Base-by-base conservation (phyloP, 2,329 filamentous ascomycete species). In the Alternaria novae-zelandiae region DNA sequence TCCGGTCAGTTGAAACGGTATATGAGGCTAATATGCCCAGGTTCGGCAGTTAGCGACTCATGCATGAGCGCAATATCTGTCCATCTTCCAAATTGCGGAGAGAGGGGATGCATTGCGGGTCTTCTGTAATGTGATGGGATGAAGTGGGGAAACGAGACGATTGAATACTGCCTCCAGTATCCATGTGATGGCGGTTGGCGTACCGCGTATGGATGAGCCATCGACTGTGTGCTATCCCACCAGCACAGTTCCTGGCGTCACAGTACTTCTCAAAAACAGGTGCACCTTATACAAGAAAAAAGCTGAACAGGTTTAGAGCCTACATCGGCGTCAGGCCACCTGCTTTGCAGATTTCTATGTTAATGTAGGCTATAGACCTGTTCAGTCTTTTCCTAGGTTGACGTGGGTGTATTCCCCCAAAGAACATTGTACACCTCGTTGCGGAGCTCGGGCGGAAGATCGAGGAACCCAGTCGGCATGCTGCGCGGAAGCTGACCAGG, bases 401-500 rank as follows among this genome's bases (percentile, higher is more conserved):
- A 4, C 30, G 30, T 8, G 15, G 47, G 47, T 20, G 13, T 51
- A 36, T 51, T 13, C 28, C 23, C 4, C 49, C 44, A 65, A 4
- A 67, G 43, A 8, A 46, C 10, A 20, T 61, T 36, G 45, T 67
- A 64, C 5, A 67, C 54, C 8, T 56, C 47, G 51, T 65, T 54
- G 51, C 65, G 57, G 17, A 69, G 55, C 23, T 66, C 62, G 51
- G 51, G 55, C 3, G 62, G 65, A 20, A 69, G 43, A 32, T 59
- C 43, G 23, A 67, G 51, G 41, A 65, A 47, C 13, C 55, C 32
- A 5, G 30, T 21, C 12, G 59, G 36, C 61, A 66, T 62, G 49
- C 7, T 12, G 17, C 13, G 46, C 36, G 45, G 20, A 10, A 45
- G 25, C n/a, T 49, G 54, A 20, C 12, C 13, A n/a, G 26, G 23